Conservation (phyloP, 768 basidiomycete genomes). For the Fomitopsis pulvina region DNA sequence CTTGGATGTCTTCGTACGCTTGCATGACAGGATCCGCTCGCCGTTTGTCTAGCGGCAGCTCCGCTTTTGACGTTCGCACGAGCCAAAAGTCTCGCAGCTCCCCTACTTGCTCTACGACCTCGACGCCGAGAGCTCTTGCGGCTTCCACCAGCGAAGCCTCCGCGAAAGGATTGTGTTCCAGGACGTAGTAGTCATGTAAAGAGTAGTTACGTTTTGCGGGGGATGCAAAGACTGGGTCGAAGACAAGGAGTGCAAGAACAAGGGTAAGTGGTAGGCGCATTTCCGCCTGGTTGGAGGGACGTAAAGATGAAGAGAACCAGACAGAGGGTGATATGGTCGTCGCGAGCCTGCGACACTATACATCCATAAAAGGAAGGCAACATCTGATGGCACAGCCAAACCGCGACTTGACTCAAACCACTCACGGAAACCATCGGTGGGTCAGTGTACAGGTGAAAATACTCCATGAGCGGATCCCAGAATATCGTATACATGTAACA, state of each 20-base stretch:
- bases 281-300: background rate
- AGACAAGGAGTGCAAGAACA: constrained; percentile 24
- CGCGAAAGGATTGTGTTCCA: constrained; percentile 53
- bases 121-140: constrained; percentile 57
- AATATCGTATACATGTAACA: no score
- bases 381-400: background rate
- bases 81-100: constrained; percentile 82
- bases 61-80: constrained; percentile 49
- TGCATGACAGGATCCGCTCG: constrained; percentile 42
- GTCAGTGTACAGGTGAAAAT: no score
- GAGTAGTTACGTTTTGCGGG: constrained; percentile 50
- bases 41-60: constrained; percentile 25
- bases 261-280: constrained; percentile 21
- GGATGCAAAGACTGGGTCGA: constrained; percentile 24
- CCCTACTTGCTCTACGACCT: constrained; percentile 85
- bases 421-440: no score
- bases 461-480: no score
- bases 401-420: no score
- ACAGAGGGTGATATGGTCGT: background rate
- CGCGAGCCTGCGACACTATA: background rate
- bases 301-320: background rate
- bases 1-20: constrained; percentile 39
- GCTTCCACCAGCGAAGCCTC: constrained; percentile 55
- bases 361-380: background rate
- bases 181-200: constrained; percentile 77